Percentiles rank a stretch among this genome's conserved stretches.
Evolutionary conservation across 257 asterid species (phyloP).

Genomic region (Schizonepeta tenuifolia): DNA sequence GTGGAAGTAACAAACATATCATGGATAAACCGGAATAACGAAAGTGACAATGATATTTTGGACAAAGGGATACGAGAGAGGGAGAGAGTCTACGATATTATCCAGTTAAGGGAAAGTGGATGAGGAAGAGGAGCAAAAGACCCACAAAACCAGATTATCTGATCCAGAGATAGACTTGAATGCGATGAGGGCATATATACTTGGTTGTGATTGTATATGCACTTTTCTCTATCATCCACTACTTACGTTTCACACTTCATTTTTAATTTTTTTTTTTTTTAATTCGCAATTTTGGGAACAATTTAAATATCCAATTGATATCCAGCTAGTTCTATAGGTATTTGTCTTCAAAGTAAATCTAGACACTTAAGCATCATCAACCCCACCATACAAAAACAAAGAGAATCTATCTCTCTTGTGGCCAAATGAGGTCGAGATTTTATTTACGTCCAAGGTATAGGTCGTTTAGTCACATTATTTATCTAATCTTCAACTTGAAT

Average conservation of each 20-base stretch:
- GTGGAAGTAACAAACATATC: no score
- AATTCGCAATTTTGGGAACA: not conserved
- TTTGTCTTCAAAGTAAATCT: not conserved
- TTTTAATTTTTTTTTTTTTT: no score
- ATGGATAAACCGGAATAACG: no score
- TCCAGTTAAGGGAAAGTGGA: constrained; percentile 51
- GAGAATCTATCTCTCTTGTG: not conserved
- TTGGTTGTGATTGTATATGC: constrained; percentile 52
- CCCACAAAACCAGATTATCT: constrained; percentile 57
- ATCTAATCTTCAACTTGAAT: not conserved
- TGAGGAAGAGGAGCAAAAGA: constrained; percentile 47
- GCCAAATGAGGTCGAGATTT: constrained; percentile 30
- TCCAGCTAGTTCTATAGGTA: not conserved
- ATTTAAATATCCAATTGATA: not conserved
- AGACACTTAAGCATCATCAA: not conserved
- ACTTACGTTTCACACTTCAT: constrained; percentile 26
- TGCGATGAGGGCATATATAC: constrained; percentile 39
- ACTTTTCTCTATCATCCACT: constrained; percentile 47
- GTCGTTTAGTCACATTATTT: constrained; percentile 8
- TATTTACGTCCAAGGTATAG: constrained; percentile 22
- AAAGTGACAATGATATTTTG: no score
- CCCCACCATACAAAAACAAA: not conserved
- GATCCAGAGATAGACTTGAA: constrained; percentile 48
- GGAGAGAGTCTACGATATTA: constrained; percentile 42
- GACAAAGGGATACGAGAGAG: no score